Conservation (phyloP, 1,284 basidiomycete species). For the Moesziomyces sp. region DNA sequence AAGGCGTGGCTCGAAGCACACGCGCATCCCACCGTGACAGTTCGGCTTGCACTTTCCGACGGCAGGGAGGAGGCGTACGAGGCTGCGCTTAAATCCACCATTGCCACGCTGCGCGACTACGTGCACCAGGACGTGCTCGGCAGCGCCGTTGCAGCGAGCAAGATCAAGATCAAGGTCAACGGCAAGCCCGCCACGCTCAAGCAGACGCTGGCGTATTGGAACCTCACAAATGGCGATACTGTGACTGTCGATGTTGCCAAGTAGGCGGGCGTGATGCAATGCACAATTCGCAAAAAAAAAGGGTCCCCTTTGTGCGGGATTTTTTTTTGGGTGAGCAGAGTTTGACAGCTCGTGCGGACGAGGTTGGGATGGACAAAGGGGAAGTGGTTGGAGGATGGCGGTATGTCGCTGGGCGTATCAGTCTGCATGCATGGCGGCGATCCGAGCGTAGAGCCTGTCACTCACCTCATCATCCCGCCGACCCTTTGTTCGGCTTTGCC, state of each 20-base stretch:
- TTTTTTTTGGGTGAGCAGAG: constrained; percentile 15
- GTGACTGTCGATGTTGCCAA: constrained; percentile 50
- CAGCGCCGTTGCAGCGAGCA: constrained; percentile 55
- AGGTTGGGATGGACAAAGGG: background rate
- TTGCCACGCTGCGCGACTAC: constrained; percentile 60
- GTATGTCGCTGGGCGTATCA: too few relatives aligned
- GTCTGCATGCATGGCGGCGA: too few relatives aligned
- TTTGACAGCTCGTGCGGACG: constrained; percentile 17
- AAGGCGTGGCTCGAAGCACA: constrained; percentile 55
- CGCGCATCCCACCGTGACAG: constrained; percentile 43
- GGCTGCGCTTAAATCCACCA: constrained; percentile 43
- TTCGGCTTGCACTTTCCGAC: constrained; percentile 47
- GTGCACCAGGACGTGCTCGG: constrained; percentile 55
- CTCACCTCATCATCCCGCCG: too few relatives aligned
- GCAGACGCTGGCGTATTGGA: constrained; percentile 64
- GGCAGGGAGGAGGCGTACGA: constrained; percentile 52
- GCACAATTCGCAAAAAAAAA: background rate
- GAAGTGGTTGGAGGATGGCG: too few relatives aligned
- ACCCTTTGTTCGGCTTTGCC: too few relatives aligned
- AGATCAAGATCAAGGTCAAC: constrained; percentile 58
- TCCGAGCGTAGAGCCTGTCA: too few relatives aligned
- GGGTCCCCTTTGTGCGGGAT: background rate
- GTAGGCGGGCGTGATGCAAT: constrained; percentile 9
- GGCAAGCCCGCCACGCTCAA: constrained; percentile 60
- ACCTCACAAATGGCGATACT: constrained; percentile 56